A percentile compares a stretch with the other conserved stretches of the same genome.
phyloP scores from a whole-genome alignment of 2,329 filamentous ascomycete species.

The Trichoderma semiorbis region DNA sequence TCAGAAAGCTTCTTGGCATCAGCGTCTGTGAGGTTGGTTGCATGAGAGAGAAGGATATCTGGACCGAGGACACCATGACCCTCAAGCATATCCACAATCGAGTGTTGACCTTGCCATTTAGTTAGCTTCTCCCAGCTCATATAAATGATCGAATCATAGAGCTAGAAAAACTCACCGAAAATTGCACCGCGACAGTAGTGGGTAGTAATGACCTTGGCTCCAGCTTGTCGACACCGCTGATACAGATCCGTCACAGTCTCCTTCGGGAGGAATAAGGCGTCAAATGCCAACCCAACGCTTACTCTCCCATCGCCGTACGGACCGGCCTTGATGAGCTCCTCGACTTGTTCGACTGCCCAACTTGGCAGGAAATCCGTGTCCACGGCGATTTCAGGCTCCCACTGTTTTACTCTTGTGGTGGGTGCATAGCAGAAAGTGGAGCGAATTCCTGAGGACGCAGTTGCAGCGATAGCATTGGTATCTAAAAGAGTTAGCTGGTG shows the following conservation, averaged over 20 bases:
- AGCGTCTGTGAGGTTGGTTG: slow-evolving; percentile 21
- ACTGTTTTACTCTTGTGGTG: slow-evolving; percentile 29
- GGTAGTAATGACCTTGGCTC: slow-evolving; percentile 39
- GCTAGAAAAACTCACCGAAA: neutral
- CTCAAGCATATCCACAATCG: neutral
- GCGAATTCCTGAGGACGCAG: slow-evolving; percentile 41
- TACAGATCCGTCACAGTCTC: slow-evolving; percentile 38
- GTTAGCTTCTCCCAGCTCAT: neutral
- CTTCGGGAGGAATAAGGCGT: slow-evolving; percentile 38
- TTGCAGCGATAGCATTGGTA: slow-evolving; percentile 17
- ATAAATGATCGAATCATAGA: neutral
- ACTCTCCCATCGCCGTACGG: slow-evolving; percentile 27
- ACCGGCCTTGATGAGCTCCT: slow-evolving; percentile 22
- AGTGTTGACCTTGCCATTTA: neutral
- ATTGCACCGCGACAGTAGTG: slow-evolving; percentile 13
- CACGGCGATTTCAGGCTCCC: slow-evolving; percentile 27
- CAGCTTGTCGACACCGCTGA: slow-evolving; percentile 31
- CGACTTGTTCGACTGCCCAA: slow-evolving; percentile 37
- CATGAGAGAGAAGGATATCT: slow-evolving; percentile 31
- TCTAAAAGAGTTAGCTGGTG: slow-evolving; percentile 11
- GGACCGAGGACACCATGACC: slow-evolving; percentile 13
- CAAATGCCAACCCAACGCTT: slow-evolving; percentile 42
- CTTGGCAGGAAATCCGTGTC: slow-evolving; percentile 29
- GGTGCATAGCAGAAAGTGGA: slow-evolving; percentile 43
- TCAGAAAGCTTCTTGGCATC: slow-evolving; percentile 34